Evolutionary conservation across 139 green algal species (phyloP).

Genomic region (Chlamydomonas sphaeroides): DNA sequence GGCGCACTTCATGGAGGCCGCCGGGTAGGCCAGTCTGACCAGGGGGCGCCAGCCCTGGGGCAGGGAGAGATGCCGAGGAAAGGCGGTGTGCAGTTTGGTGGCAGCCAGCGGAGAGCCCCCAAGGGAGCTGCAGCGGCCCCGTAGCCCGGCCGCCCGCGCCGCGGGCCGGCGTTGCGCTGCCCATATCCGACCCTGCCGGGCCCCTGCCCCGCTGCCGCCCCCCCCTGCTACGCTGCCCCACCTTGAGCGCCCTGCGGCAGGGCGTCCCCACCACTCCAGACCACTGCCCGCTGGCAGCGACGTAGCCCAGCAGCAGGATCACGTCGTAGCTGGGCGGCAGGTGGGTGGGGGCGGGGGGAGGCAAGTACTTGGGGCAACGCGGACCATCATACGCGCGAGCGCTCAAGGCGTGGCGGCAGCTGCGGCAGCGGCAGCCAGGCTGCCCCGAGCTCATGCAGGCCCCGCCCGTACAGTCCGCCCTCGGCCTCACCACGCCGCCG

Average conservation of each 20-base stretch:
- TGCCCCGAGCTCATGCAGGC: too few relatives aligned
- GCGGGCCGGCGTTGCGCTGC: too few relatives aligned
- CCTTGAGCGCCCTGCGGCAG: conserved; percentile 3
- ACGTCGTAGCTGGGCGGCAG: conserved; percentile 23
- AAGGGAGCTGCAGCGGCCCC: neutral
- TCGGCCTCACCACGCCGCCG: conserved; percentile 1
- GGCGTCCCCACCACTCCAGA: conserved; percentile 1
- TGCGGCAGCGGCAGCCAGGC: too few relatives aligned
- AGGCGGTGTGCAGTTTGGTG: neutral
- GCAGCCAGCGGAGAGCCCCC: neutral
- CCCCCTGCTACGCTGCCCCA: too few relatives aligned
- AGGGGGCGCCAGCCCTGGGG: conserved; percentile 26
- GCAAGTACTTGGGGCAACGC: too few relatives aligned
- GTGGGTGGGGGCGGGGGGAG: too few relatives aligned
- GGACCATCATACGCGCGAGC: too few relatives aligned
- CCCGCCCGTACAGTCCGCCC: too few relatives aligned
- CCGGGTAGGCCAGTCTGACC: conserved; percentile 41
- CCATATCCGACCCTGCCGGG: too few relatives aligned
- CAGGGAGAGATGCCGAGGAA: neutral
- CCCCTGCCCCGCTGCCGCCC: too few relatives aligned
- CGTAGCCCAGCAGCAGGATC: conserved; percentile 33
- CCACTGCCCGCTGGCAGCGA: conserved; percentile 5
- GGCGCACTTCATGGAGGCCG: conserved; percentile 49
- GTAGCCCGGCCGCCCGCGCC: too few relatives aligned
- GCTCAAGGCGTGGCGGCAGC: too few relatives aligned